Evolutionary conservation across 2,329 filamentous ascomycete species (phyloP), one percentile per base, ranked within the genome.

Genomic region (Periconia digitata): DNA sequence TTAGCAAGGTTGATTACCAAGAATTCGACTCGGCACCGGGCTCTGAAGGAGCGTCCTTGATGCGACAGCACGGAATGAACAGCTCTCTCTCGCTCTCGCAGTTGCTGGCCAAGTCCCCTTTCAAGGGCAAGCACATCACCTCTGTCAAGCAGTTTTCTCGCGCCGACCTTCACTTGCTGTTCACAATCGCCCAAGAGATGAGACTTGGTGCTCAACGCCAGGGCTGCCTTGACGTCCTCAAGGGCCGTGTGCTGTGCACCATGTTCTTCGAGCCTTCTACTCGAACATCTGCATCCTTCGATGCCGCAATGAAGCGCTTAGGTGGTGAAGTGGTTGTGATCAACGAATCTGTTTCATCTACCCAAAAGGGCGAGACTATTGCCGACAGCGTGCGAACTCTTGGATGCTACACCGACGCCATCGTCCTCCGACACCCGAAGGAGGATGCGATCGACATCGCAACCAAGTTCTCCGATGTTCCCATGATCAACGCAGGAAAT

Each of bases 251-350:
- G 12, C 81, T 99, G 32, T 90, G 87, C 75, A 94, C 90, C 2
- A 85, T 99, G 77, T 99, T 99, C 82, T 99, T 92, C 73, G 94
- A 99, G 79, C 94, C 94, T 2, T 97, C 92, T 0, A 99, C 94
- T 2, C 84, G 94, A 46, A 99, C 94, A 5, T 96, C 92, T 12
- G 85, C 89, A 32, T 99, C 94, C 3, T 99, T 99, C 63, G 94
- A 99, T 68, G 89, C 92, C 47, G 94, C 94, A 36, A 99, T 99
- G 94, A 95, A 99, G 79, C 88, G 95, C 44, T 86, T 99, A 5
- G 94, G 94, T 59, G 94, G 94, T 40, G 84, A 90, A 41, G 92
- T 88, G 3, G 82, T 99, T 45, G 80, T 86, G 44, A 86, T 97
- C 66, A 80, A 90, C 35, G 95, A 92, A 2, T 82, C 85, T 6